Evolutionary conservation across 805 yeast species (phyloP), one percentile per base, ranked within the genome.

Genomic region (Ogataea nonfermentans): DNA sequence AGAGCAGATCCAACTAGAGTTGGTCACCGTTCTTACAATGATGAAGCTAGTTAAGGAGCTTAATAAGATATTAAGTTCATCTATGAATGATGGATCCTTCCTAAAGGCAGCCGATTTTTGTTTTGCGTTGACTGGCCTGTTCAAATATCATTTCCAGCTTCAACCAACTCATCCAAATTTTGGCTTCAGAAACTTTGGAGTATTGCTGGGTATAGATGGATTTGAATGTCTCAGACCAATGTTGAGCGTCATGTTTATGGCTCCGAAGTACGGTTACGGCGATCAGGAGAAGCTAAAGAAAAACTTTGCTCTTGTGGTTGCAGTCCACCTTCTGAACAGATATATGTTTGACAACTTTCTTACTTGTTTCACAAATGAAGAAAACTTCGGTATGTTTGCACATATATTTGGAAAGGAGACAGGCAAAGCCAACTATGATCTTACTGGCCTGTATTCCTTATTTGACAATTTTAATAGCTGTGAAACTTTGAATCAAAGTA

Each of bases 111-210:
- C 41, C 8, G 19, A 28, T 5, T 22, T 56, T 15, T 44, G 48
- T 27, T 15, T 47, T 10, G 42, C 56, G 1, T 15, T 52, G 14
- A 27, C 52, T 17, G 49, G 51, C 9, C 40, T 55, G 3, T 48
- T 52, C 36, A 53, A 54, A 23, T 51, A 52, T 35, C 59, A 58
- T 33, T 61, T 57, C 28, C 57, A 56, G 29, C 35, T 59, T 16
- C 56, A 59, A 5, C 36, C 27, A 12, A 27, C 40, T 6, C 54
- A 53, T 35, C 39, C 39, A 6, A 48, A 49, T 35, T 58, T 53
- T 38, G 61, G 53, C 1, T 57, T 61, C 30, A 53, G 41, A 36
- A 56, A 49, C 27, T 60, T 54, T 45, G 61, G 57, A 5, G 26
- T 12, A 6, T 31, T 61, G 2, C 36, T 60, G 8, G 39, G 41